These are phyloP conservation scores for Epicoccum nigrum DNA, from an alignment of 2,329 filamentous ascomycete species.

Conservation along the genomic window DNA sequence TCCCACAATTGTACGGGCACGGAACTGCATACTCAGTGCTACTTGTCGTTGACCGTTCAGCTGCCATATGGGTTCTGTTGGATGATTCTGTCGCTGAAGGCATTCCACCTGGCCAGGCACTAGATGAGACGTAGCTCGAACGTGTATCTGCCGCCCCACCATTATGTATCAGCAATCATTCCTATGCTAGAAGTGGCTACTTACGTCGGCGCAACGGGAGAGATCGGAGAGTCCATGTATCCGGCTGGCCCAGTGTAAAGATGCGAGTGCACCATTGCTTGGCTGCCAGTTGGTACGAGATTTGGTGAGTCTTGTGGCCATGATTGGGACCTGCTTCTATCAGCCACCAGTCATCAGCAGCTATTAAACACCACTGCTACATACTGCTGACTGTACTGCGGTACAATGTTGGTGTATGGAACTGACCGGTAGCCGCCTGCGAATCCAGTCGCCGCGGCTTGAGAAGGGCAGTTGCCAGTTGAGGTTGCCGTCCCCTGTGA, in stretches of 20 bases:
- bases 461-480: background rate
- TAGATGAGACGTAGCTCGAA: background rate
- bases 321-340: background rate
- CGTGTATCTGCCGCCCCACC: background rate
- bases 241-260: background rate
- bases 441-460: background rate
- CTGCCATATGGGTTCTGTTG: background rate
- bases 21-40: constrained; percentile 14
- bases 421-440: background rate
- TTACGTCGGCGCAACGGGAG: constrained; percentile 1
- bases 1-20: constrained; percentile 33
- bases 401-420: background rate
- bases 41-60: background rate
- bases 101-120: background rate
- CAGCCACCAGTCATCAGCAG: background rate
- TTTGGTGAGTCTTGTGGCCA: background rate
- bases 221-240: background rate
- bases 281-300: background rate
- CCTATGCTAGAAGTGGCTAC: background rate
- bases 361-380: background rate
- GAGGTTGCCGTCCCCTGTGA: background rate
- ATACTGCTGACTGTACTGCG: constrained; percentile 3
- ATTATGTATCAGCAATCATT: background rate
- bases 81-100: background rate
- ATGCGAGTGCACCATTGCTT: background rate